Conservation (phyloP, 257 asterid genomes). For the Solanum appendiculatum region DNA sequence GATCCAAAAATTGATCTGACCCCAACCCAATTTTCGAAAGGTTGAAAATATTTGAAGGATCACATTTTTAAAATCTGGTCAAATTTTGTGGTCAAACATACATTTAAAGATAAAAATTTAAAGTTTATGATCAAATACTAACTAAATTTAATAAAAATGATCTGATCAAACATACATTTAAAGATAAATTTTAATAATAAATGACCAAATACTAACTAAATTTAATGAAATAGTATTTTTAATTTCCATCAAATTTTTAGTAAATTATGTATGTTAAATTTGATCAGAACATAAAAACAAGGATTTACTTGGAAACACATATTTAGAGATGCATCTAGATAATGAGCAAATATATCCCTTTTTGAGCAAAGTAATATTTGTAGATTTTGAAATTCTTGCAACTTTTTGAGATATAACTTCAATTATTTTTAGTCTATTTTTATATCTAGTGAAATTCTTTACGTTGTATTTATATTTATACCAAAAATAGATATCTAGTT, state of each 20-base stretch:
- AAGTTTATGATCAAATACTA: neutral
- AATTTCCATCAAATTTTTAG: neutral
- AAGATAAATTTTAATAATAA: too few relatives aligned
- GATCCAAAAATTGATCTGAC: neutral
- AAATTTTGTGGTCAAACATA: neutral
- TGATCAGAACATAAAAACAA: neutral
- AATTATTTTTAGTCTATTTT: neutral
- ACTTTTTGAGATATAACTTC: neutral
- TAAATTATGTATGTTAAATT: neutral
- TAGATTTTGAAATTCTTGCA: rapidly evolving
- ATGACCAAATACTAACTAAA: too few relatives aligned
- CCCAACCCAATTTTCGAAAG: rapidly evolving
- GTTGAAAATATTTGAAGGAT: neutral
- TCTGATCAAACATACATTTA: too few relatives aligned
- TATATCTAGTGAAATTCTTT: neutral
- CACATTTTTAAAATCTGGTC: neutral
- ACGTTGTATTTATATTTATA: neutral
- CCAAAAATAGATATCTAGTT: neutral
- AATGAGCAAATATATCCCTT: neutral
- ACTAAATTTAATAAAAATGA: neutral
- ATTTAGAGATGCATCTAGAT: neutral
- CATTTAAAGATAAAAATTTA: neutral
- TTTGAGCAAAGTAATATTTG: neutral
- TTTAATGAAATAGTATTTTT: neutral
- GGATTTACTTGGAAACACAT: neutral